These are phyloP conservation scores for Penicillium vulpinum DNA, from an alignment of 2,329 filamentous ascomycete species.

Conservation along the genomic window DNA sequence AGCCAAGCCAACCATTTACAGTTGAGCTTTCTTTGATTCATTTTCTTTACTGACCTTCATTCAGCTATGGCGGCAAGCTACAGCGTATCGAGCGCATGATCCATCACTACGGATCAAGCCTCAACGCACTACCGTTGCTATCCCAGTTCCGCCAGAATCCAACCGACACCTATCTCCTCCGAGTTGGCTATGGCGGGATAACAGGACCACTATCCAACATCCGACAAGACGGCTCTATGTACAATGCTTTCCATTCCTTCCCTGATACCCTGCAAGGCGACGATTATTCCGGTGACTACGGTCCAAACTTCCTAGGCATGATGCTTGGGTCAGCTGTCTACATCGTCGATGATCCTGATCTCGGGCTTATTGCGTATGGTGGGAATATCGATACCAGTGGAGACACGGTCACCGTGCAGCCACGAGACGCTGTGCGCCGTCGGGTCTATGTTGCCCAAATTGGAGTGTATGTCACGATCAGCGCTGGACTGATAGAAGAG, in stretches of 20 bases:
- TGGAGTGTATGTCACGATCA: neutral
- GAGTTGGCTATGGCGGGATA: slow-evolving; percentile 47
- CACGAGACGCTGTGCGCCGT: neutral
- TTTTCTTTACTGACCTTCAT: neutral
- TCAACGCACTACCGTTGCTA: slow-evolving; percentile 59
- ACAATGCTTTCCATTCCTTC: slow-evolving; percentile 59
- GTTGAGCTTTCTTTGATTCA: too few species aligned
- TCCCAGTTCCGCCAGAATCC: slow-evolving; percentile 49
- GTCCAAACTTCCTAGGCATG: slow-evolving; percentile 55
- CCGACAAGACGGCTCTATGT: slow-evolving; percentile 55
- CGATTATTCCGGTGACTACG: slow-evolving; percentile 59
- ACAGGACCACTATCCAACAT: slow-evolving; percentile 48
- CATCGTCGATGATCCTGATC: neutral
- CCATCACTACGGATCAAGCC: slow-evolving; percentile 62
- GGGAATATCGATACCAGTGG: neutral
- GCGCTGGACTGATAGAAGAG: neutral
- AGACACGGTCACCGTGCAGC: neutral
- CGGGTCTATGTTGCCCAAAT: neutral
- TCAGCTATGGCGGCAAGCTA: neutral
- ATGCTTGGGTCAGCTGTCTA: slow-evolving; percentile 20
- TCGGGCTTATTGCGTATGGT: neutral
- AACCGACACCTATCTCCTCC: neutral
- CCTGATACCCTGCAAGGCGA: slow-evolving; percentile 60
- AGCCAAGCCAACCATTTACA: neutral
- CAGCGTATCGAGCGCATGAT: slow-evolving; percentile 51